Conservation (phyloP, 176 grass and related monocot genomes). For the Rhipidocladum racemiflorum region DNA sequence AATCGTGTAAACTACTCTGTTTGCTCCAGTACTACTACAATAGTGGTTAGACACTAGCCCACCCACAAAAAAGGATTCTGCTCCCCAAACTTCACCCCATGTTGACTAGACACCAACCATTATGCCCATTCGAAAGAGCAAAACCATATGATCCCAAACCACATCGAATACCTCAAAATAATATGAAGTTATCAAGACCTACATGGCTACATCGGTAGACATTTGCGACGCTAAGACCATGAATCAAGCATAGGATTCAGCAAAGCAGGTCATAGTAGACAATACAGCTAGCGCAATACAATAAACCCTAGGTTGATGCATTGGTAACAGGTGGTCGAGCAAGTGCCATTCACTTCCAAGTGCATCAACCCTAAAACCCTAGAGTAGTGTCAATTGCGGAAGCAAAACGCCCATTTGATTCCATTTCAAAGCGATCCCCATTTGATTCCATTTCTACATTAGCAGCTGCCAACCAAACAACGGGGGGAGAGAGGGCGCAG, state of each 20-base stretch:
- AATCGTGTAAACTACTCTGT: neutral
- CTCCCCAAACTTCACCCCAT: neutral
- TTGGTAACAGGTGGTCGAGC: neutral
- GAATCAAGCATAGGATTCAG: neutral
- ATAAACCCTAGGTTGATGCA: constrained; percentile 23
- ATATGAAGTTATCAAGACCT: neutral
- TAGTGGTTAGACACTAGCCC: neutral
- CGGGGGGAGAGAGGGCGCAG: neutral
- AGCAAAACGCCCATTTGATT: neutral
- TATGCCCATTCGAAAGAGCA: neutral
- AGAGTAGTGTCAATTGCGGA: neutral
- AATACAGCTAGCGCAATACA: neutral
- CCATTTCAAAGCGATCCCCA: neutral
- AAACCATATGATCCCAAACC: neutral
- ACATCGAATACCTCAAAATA: neutral
- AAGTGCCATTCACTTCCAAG: neutral
- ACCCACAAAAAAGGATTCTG: neutral
- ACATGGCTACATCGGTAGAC: neutral
- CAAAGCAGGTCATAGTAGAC: neutral
- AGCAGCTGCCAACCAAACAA: neutral
- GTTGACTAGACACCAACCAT: neutral
- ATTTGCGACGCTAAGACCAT: neutral
- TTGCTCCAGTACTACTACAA: neutral
- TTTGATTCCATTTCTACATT: neutral
- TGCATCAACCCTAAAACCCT: neutral